A percentile compares a stretch with the other conserved stretches of the same genome.
Evolutionary conservation across 1,284 basidiomycete genomes (phyloP).

Genomic region (Stereum hirsutum): DNA sequence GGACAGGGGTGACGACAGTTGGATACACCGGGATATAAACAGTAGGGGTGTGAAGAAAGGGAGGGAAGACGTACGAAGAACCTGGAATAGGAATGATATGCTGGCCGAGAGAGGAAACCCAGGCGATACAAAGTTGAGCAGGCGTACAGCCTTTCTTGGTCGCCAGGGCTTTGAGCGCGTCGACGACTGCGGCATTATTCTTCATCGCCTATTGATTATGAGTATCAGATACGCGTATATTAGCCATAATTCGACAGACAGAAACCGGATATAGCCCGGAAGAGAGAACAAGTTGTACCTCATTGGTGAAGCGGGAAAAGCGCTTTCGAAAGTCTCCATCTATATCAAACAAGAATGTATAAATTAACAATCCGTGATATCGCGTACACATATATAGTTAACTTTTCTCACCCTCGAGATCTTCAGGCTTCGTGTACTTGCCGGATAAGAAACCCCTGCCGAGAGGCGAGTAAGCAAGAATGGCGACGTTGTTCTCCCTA

Average conservation of each 20-base stretch:
- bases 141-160: conserved; percentile 38
- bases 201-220: conserved; percentile 28
- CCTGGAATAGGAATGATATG: conserved; percentile 48
- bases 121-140: conserved; percentile 54
- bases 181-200: conserved; percentile 47
- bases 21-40: no score
- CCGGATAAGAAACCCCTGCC: conserved; percentile 50
- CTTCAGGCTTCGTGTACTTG: conserved; percentile 24
- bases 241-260: not conserved
- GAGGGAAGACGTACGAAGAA: conserved; percentile 29
- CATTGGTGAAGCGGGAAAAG: conserved; percentile 24
- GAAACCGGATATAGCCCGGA: not conserved
- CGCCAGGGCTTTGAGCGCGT: conserved; percentile 36
- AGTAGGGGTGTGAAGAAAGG: no score
- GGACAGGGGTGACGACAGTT: no score
- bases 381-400: conserved; percentile 1
- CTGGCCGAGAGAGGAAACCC: conserved; percentile 39
- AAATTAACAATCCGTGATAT: no score
- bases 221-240: not conserved
- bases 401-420: conserved; percentile 28
- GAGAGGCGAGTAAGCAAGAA: conserved; percentile 49
- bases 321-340: conserved; percentile 25
- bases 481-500: conserved; percentile 36
- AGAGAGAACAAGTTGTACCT: conserved; percentile 12
- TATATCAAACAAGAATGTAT: not conserved